These are phyloP conservation scores for Lecanoromycetidae sp. DNA, from an alignment of 2,329 filamentous ascomycete genomes.

Conservation along the genomic window DNA sequence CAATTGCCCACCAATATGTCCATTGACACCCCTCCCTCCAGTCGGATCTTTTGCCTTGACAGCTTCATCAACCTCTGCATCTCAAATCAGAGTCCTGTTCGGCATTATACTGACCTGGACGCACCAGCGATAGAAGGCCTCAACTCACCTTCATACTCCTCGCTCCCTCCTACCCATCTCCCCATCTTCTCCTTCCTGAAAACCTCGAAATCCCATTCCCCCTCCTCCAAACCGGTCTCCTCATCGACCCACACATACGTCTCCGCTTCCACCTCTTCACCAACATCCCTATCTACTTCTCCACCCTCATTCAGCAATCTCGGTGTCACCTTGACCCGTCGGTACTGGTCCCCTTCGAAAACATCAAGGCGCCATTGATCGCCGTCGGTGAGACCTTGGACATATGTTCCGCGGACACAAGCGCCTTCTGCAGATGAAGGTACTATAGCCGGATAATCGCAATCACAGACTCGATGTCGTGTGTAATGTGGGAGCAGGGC, in stretches of 20 bases:
- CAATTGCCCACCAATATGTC: slow-evolving; percentile 9
- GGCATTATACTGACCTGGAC: not conserved
- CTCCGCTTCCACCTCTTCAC: slow-evolving; percentile 38
- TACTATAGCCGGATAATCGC: slow-evolving; percentile 73
- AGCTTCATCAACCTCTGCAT: slow-evolving; percentile 16
- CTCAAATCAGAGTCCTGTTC: not conserved
- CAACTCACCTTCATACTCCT: slow-evolving; percentile 24
- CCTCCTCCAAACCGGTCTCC: slow-evolving; percentile 46
- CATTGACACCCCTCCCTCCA: slow-evolving; percentile 14
- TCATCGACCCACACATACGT: slow-evolving; percentile 53
- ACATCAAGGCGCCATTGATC: slow-evolving; percentile 65
- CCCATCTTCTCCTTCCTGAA: slow-evolving; percentile 66
- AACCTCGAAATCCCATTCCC: slow-evolving; percentile 79
- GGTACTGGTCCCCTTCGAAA: slow-evolving; percentile 72
- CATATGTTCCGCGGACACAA: slow-evolving; percentile 61
- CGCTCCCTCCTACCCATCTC: slow-evolving; percentile 41
- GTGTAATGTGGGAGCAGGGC: slow-evolving; percentile 64
- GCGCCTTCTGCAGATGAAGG: slow-evolving; percentile 27
- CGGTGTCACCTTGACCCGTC: slow-evolving; percentile 37
- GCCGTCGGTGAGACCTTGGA: slow-evolving; percentile 63
- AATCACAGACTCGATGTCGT: slow-evolving; percentile 54
- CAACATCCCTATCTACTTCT: slow-evolving; percentile 23
- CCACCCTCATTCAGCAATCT: slow-evolving; percentile 21
- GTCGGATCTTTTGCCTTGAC: slow-evolving; percentile 13
- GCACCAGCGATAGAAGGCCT: slow-evolving; percentile 5